Percentiles rank a stretch among this genome's conserved stretches.
Evolutionary conservation across 1,284 basidiomycete species (phyloP).

Genomic region (Ceratobasidium sp.): DNA sequence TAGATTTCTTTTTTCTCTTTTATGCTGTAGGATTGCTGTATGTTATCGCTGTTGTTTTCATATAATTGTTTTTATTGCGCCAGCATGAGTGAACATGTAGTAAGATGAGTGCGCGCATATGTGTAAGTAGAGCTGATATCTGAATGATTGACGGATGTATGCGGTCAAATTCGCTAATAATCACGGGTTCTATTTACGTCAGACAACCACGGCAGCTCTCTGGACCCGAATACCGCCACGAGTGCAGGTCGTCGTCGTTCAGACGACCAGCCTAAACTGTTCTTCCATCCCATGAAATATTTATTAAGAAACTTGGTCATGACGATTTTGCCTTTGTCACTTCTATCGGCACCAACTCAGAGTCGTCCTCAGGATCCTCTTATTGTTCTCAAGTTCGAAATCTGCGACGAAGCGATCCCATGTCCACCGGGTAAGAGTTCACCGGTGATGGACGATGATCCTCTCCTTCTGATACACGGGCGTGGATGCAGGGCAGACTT

Average conservation of each 20-base stretch:
- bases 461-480: no score
- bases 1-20: constrained; percentile 11
- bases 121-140: no score
- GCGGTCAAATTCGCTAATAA: no score
- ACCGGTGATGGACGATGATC: no score
- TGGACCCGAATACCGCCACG: no score
- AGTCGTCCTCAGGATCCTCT: background rate
- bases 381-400: background rate
- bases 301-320: background rate
- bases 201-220: no score
- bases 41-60: background rate
- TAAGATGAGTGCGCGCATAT: no score
- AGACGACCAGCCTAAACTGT: no score
- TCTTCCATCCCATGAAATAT: background rate
- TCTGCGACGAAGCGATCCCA: background rate
- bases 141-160: no score
- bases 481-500: background rate
- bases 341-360: background rate
- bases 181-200: no score
- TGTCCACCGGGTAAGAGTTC: background rate
- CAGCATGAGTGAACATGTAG: background rate
- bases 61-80: background rate
- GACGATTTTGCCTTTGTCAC: background rate
- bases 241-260: no score
- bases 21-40: background rate